phyloP scores from a whole-genome alignment of 192 early-diverging fungal genomes.

The Linnemannia zychae region DNA sequence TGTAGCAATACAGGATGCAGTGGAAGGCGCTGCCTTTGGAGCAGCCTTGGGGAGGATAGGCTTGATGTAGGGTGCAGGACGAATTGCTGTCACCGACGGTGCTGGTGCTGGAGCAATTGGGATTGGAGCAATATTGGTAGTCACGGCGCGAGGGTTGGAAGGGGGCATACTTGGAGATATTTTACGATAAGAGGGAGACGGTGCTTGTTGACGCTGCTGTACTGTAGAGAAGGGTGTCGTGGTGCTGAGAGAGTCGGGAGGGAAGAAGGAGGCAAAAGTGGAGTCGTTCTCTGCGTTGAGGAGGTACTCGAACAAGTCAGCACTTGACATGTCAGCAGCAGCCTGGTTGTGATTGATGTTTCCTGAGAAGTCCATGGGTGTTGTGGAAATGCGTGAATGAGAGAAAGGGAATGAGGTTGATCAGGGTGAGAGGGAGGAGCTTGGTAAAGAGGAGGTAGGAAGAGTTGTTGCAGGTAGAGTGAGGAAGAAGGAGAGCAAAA shows the following conservation, averaged over 20 bases:
- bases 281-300: conserved; percentile 2
- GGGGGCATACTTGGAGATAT: conserved; percentile 24
- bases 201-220: background rate
- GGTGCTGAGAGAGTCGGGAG: background rate
- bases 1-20: background rate
- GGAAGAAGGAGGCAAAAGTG: background rate
- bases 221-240: background rate
- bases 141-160: background rate
- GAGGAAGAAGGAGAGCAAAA: background rate
- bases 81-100: background rate
- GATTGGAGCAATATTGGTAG: background rate
- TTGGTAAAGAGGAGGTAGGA: background rate
- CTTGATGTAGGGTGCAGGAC: background rate
- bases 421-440: background rate
- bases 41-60: background rate
- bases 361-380: conserved; percentile 11
- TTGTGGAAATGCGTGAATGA: background rate
- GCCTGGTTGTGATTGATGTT: background rate
- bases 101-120: background rate
- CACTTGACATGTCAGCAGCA: conserved; percentile 9
- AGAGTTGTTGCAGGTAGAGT: background rate
- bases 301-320: conserved; percentile 21
- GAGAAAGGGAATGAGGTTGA: background rate
- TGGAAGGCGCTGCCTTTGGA: background rate
- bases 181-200: conserved; percentile 29